Conservation (phyloP, 495 filamentous ascomycete genomes). For the Halenospora varia region DNA sequence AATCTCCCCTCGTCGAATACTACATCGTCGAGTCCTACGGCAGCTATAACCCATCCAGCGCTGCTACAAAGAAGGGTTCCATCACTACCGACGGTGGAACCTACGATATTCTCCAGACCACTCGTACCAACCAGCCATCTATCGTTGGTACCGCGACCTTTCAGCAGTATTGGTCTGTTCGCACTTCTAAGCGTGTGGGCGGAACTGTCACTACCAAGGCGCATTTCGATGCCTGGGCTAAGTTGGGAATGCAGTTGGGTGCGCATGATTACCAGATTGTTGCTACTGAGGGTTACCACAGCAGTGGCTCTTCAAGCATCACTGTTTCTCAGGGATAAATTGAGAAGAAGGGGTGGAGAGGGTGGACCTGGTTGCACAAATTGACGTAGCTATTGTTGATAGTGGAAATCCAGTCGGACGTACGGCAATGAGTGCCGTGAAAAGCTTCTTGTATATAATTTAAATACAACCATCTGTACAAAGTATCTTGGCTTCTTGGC, state of each 20-base stretch:
- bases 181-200: constrained; percentile 42
- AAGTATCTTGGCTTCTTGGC: too few species aligned
- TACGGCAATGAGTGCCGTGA: too few species aligned
- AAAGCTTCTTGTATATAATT: too few species aligned
- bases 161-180: constrained; percentile 55
- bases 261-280: constrained; percentile 58
- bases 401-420: too few species aligned
- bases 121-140: constrained; percentile 54
- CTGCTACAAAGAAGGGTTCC: constrained; percentile 46
- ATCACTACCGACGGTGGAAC: constrained; percentile 54
- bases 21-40: constrained; percentile 55
- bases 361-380: too few species aligned
- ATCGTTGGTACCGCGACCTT: constrained; percentile 54
- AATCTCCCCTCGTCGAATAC: constrained; percentile 55
- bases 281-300: constrained; percentile 46
- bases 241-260: constrained; percentile 31
- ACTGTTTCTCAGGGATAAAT: neutral
- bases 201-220: constrained; percentile 19
- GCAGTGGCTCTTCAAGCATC: constrained; percentile 30
- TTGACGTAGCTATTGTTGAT: too few species aligned
- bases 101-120: constrained; percentile 60
- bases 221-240: constrained; percentile 36
- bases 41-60: constrained; percentile 50
- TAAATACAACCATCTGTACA: too few species aligned
- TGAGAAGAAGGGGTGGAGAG: too few species aligned